Evolutionary conservation across 352 stramenopile species (phyloP), one percentile per base, ranked within the genome.

Genomic region (Phytophthora pinifolia): DNA sequence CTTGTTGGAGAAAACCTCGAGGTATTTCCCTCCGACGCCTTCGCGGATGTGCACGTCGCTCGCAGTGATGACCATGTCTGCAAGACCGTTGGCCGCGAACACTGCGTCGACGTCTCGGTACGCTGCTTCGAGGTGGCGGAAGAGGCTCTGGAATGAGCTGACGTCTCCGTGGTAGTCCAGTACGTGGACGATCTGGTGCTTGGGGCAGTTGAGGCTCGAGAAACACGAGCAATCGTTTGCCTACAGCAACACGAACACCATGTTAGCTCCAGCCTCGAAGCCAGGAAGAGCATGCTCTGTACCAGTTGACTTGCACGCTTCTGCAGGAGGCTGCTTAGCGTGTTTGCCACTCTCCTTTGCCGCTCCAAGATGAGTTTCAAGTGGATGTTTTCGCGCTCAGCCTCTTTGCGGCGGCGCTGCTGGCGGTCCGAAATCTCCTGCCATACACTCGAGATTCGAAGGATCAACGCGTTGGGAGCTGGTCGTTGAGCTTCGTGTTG

Each of bases 301-400:
- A 73, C 64, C 44, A 61, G 25, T 36, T 67, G 42, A 34, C 30
- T 64, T 6, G 37, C 27, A 32, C 64, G 64, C 29, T 69, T 65
- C 34, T 69, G 54, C 18, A 80, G 46, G n/a, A 76, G 41, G 30
- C 45, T 65, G 36, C 67, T 62, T 12, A 85, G 46, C 5, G 48
- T 67, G 34, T 58, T 68, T 18, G 62, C 64, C 9, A 80, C 62
- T 30, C 67, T 72, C 38, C 65, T 59, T 34, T 85, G 72, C 13
- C 67, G 60, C 31, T 82, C 69, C 29, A 85, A 49, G 42, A 74
- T 29, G 9, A 63, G 44, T 44, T 65, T 69, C 12, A 74, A 60
- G 15, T 44, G 64, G 10, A 66, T 65, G 31, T 74, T 74, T n/a
- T 74, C 59, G 9, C 49, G 62, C 30, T 74, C 63, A 9, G 59